Evolutionary conservation across 2,329 filamentous ascomycete species (phyloP).

Genomic region (Neophaeococcomyces mojaviensis): DNA sequence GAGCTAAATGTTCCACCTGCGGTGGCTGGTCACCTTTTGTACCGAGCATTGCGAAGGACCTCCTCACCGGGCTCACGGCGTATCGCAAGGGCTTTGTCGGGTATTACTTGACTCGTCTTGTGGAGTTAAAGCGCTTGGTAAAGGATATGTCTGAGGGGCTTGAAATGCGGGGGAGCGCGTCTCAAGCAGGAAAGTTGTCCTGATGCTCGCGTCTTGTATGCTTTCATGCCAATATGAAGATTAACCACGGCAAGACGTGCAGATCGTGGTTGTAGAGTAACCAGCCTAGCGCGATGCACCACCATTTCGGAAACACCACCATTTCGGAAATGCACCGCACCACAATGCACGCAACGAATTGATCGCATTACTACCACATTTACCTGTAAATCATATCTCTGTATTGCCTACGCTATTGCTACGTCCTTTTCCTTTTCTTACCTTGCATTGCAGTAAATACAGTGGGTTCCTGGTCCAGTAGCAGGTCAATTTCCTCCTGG

Average conservation of each 20-base stretch:
- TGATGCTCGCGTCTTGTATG: background rate
- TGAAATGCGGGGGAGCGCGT: constrained; percentile 2
- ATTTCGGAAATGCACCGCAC: too few relatives aligned
- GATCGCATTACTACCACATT: too few relatives aligned
- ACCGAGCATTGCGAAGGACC: background rate
- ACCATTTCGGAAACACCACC: too few relatives aligned
- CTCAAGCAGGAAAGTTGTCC: background rate
- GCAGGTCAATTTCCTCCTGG: too few relatives aligned
- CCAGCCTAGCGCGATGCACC: too few relatives aligned
- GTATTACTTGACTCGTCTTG: background rate
- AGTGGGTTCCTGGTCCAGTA: too few relatives aligned
- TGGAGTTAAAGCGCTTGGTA: background rate
- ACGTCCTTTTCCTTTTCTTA: too few relatives aligned
- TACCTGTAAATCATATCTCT: too few relatives aligned
- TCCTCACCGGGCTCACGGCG: constrained; percentile 7
- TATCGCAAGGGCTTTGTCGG: too few relatives aligned
- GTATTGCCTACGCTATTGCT: too few relatives aligned
- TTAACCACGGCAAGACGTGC: background rate
- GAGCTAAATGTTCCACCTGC: background rate
- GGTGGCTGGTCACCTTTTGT: background rate
- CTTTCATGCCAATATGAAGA: background rate
- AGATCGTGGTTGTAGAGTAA: background rate
- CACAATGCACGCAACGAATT: too few relatives aligned
- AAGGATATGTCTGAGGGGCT: background rate
- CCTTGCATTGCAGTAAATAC: too few relatives aligned